Evolutionary conservation across 495 filamentous ascomycete genomes (phyloP), one percentile per base, ranked within the genome.

Genomic region (Aspergillus wentii): DNA sequence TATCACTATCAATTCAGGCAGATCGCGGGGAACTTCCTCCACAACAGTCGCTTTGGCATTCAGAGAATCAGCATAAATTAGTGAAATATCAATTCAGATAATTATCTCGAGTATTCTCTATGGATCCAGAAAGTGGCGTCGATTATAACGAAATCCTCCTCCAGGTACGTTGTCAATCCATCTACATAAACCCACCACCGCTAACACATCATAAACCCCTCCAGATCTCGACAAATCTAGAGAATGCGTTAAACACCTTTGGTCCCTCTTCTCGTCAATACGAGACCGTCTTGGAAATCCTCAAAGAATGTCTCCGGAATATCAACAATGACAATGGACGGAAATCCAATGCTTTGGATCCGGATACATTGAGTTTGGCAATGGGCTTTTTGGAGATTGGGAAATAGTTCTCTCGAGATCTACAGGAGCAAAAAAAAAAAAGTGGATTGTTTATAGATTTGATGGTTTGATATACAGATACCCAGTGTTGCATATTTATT

Each of bases 321-420:
- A 59, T 69, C 17, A 55, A 70, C 6, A 35, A 41, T 1, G 41
- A 48, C 2, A 40, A 46, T 14, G 25, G 21, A 29, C 38, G 36
- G 8, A 40, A 26, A 17, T 10, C 34, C 3, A 35, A 31, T 10
- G 26, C 46, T 11, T 27, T 67, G 10, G 59, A 71, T 37, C 43
- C 59, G 1, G 59, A 65, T 31, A 52, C 50, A 35, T 30, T 71
- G 23, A 62, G 47, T 42, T 10, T 49, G 21, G 65, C 65, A 0
- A 66, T 71, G 67, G 53, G 51, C n/a, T 64, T 64, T 33, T 31
- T 71, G 22, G 47, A 61, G 6, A 54, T 67, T 33, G 59, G 51
- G 37, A 46, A 49, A 47, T 57, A 50, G 34, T 21, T 3, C 16
- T 11, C 5, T 25, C n/a, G n/a, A n/a, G n/a, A 17, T 25, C 37